Conservation (phyloP, 2,329 filamentous ascomycete genomes). For the Ophiostoma ips region DNA sequence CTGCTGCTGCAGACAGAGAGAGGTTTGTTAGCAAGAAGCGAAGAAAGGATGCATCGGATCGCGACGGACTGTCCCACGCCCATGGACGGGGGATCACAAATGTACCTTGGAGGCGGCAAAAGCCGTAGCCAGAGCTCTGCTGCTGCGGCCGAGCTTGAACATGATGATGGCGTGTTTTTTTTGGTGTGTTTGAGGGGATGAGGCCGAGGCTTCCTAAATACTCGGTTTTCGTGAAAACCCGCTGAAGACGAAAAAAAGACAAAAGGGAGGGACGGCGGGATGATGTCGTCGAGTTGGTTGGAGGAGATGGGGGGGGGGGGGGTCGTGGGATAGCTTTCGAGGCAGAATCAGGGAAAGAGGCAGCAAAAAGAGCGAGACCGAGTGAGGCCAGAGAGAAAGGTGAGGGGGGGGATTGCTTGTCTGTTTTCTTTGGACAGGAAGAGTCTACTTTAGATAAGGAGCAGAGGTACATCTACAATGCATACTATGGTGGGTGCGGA, state of each 20-base stretch:
- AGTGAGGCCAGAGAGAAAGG: neutral
- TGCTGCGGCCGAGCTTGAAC: slow-evolving; percentile 78
- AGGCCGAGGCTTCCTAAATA: neutral
- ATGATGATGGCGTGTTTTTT: slow-evolving; percentile 45
- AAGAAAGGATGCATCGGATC: neutral
- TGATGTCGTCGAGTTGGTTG: neutral
- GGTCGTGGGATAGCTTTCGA: too few species aligned
- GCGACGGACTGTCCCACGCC: neutral
- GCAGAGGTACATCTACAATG: neutral
- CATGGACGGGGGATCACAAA: neutral
- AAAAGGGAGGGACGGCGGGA: neutral
- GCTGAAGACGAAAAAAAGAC: neutral
- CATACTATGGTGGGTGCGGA: too few species aligned
- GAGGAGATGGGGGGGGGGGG: neutral
- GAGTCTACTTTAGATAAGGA: neutral
- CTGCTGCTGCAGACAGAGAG: slow-evolving; percentile 20
- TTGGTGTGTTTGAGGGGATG: neutral
- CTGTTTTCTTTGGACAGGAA: neutral
- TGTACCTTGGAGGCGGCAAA: slow-evolving; percentile 63
- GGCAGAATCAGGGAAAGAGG: neutral
- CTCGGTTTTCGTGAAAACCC: neutral
- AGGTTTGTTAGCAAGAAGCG: neutral
- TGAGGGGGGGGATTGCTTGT: neutral
- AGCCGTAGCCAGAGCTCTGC: slow-evolving; percentile 67
- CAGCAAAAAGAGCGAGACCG: neutral